Evolutionary conservation across 2,329 filamentous ascomycete genomes (phyloP), one percentile per base, ranked within the genome.

Genomic region (Colletotrichum tofieldiae): DNA sequence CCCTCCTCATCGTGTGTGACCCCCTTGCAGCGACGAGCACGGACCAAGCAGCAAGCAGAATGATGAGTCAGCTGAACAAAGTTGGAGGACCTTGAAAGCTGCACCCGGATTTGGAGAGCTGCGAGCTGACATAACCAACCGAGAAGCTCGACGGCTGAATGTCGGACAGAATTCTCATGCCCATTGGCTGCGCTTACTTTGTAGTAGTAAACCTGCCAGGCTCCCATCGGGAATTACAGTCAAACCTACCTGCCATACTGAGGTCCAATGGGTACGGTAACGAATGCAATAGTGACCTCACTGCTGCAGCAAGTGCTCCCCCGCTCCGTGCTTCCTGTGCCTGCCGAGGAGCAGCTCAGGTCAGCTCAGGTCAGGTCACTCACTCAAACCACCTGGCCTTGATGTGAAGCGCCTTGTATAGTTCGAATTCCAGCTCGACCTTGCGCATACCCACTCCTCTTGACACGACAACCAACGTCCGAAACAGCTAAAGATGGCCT

Each of bases 401-500:
- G 47, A 49, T 58, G 18, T 39, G n/a, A 58, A 58, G 37, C 55
- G 26, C 55, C 7, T n/a, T 26, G 7, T 3, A 14, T 18, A 16
- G 4, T 26, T 26, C 37, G 4, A 23, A 26, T 23, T 29, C 8
- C 11, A n/a, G 55, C 14, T 20, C 32, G 8, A 26, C 26, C 3
- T 39, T 16, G 54, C 54, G 35, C 54, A 41, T 56, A 3, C 7
- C 26, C 14, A 8, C 54, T 39, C 14, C 35, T 56, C 2, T 3
- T 18, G 0, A 26, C 20, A 26, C 55, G n/a, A 41, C 12, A 26
- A 6, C 47, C 6, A 39, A 2, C 35, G 16, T n/a, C n/a, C 16
- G 7, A n/a, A 26, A 45, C 47, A 39, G 47, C 45, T 23, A n/a
- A 70, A 26, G 2, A 73, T 73, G 71, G n/a, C 32, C 11, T 71